These are phyloP conservation scores for Cystobasidium onofrii DNA, from an alignment of 768 basidiomycete genomes.

Conservation along the genomic window DNA sequence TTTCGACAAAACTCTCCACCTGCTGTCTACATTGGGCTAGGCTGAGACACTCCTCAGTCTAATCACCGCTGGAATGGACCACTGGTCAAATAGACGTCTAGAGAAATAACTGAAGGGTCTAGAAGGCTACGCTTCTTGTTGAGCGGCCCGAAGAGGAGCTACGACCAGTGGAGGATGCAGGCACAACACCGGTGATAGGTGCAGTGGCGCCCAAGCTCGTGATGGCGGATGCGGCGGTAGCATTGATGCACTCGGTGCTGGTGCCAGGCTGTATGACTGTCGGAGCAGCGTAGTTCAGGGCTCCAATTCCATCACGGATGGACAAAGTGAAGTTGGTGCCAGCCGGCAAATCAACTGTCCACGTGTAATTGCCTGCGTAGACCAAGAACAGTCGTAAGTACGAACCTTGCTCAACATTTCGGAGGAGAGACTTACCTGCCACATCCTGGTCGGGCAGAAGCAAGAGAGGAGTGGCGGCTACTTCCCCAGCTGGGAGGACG, in stretches of 20 bases:
- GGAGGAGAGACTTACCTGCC: not conserved
- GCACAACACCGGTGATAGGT: not conserved
- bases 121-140: not conserved
- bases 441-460: constrained; percentile 15
- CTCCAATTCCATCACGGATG: constrained; percentile 27
- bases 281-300: constrained; percentile 17
- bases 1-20: too few relatives aligned
- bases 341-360: constrained; percentile 29
- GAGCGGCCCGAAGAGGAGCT: not conserved
- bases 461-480: not conserved
- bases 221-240: not conserved
- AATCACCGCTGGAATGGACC: too few relatives aligned
- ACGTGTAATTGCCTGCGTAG: constrained; percentile 16
- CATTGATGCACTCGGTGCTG: constrained; percentile 12
- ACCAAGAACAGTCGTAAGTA: not conserved
- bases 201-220: not conserved
- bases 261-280: constrained; percentile 4
- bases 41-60: too few relatives aligned
- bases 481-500: constrained; percentile 28
- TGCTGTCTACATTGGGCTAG: too few relatives aligned
- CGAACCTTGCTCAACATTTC: not conserved
- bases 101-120: too few relatives aligned
- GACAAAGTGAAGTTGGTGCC: constrained; percentile 27
- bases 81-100: too few relatives aligned
- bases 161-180: not conserved